Conservation (phyloP, 2,329 filamentous ascomycete genomes). For the Penicillium sclerotiorum region DNA sequence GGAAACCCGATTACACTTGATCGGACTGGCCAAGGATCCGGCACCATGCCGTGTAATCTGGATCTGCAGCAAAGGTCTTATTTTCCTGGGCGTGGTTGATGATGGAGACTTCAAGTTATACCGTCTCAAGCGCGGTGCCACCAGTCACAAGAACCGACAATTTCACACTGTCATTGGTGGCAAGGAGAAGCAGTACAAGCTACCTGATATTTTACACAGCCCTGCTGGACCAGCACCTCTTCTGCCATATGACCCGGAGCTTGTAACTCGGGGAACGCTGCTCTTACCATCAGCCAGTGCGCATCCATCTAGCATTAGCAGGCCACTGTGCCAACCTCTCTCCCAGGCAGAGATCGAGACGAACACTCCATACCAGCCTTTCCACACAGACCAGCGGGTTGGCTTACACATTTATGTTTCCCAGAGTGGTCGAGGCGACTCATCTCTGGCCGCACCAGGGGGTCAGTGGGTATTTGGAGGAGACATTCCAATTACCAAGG, state of each 20-base stretch:
- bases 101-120: constrained; percentile 50
- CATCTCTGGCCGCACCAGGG: constrained; percentile 38
- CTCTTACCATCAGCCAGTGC: constrained; percentile 40
- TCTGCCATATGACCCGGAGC: constrained; percentile 56
- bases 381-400: constrained; percentile 87
- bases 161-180: constrained; percentile 57
- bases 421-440: constrained; percentile 42
- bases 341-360: constrained; percentile 90
- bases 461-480: constrained; percentile 59
- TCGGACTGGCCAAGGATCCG: constrained; percentile 41
- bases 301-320: constrained; percentile 46
- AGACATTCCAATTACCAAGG: constrained; percentile 50
- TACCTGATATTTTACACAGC: constrained; percentile 65
- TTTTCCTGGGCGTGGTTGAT: constrained; percentile 49
- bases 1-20: constrained; percentile 52
- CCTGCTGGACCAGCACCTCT: constrained; percentile 60
- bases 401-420: constrained; percentile 68
- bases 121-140: constrained; percentile 44
- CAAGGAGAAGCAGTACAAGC: constrained; percentile 67
- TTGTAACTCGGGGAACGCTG: constrained; percentile 42
- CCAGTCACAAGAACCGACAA: constrained; percentile 57
- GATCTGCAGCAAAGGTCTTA: constrained; percentile 46
- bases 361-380: constrained; percentile 91
- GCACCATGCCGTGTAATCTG: constrained; percentile 49
- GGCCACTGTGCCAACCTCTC: constrained; percentile 57